A percentile compares a stretch with the other conserved stretches of the same genome.
These are phyloP conservation scores for Eucalyptus cladocalyx DNA, from an alignment of 345 rosid genomes.

Conservation along the genomic window DNA sequence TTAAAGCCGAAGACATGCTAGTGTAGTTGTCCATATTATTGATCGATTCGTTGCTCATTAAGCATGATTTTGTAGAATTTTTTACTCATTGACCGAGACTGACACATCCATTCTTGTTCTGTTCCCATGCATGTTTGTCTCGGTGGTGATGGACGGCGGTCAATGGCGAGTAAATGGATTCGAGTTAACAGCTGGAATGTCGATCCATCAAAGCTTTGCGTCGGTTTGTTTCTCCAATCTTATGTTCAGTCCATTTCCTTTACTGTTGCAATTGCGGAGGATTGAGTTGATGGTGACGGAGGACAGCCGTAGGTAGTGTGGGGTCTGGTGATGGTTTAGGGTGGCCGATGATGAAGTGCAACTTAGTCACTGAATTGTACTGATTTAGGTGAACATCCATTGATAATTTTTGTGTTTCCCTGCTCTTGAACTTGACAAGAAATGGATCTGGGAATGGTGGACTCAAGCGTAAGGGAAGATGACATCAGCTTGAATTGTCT, in stretches of 20 bases:
- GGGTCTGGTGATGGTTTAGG: no score
- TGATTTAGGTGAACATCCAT: no score
- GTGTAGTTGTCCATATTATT: no score
- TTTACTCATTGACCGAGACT: neutral
- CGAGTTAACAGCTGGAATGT: neutral
- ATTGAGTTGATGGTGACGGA: neutral
- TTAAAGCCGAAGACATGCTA: neutral
- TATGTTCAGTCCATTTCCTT: neutral
- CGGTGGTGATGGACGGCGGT: neutral
- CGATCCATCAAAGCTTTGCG: neutral
- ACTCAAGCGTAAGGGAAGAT: no score
- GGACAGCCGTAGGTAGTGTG: neutral
- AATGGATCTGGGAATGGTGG: neutral
- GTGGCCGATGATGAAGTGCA: no score
- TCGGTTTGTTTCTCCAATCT: neutral
- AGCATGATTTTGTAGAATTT: neutral
- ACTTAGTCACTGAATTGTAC: no score
- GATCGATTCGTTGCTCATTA: no score
- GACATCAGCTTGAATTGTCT: no score
- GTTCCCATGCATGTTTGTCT: neutral
- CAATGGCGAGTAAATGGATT: neutral
- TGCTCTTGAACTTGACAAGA: no score
- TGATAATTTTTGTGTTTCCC: rapidly evolving
- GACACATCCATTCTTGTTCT: neutral
- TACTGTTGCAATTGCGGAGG: neutral